phyloP scores from a whole-genome alignment of 352 stramenopile species.

The Globisporangium paroecandrum region DNA sequence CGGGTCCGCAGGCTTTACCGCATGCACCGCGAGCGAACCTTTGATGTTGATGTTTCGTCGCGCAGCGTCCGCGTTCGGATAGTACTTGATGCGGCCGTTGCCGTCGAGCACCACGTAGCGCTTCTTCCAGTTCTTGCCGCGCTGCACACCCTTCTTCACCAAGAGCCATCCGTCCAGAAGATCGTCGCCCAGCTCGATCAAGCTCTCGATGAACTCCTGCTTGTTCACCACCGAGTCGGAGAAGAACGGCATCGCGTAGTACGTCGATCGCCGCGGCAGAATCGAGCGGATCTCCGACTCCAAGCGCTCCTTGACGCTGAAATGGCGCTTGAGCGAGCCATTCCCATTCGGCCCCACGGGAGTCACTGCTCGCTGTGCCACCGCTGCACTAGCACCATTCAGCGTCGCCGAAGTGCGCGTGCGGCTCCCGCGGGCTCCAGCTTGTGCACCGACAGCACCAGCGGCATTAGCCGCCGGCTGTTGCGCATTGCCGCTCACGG shows the following conservation, averaged over 20 bases:
- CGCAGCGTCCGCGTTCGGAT: conserved; percentile 71
- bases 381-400: neutral
- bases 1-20: conserved; percentile 66
- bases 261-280: conserved; percentile 59
- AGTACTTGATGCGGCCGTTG: conserved; percentile 79
- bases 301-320: conserved; percentile 58
- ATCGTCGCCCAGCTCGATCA: conserved; percentile 67
- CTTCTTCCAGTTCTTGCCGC: conserved; percentile 83
- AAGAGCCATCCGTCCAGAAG: conserved; percentile 72
- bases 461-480: neutral
- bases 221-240: conserved; percentile 71
- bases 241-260: conserved; percentile 80
- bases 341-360: conserved; percentile 7
- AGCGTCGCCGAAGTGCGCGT: neutral
- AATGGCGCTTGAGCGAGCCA: conserved; percentile 23
- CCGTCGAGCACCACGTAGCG: conserved; percentile 72
- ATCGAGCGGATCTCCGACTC: conserved; percentile 56
- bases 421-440: conserved; percentile 9
- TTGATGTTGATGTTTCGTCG: conserved; percentile 78
- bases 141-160: conserved; percentile 70
- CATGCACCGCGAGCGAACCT: conserved; percentile 67
- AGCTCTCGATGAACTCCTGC: conserved; percentile 65
- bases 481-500: neutral
- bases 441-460: neutral
- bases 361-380: neutral